Conservation (phyloP, 805 yeast genomes). For the Cyberlindnera euphorbiiphila region DNA sequence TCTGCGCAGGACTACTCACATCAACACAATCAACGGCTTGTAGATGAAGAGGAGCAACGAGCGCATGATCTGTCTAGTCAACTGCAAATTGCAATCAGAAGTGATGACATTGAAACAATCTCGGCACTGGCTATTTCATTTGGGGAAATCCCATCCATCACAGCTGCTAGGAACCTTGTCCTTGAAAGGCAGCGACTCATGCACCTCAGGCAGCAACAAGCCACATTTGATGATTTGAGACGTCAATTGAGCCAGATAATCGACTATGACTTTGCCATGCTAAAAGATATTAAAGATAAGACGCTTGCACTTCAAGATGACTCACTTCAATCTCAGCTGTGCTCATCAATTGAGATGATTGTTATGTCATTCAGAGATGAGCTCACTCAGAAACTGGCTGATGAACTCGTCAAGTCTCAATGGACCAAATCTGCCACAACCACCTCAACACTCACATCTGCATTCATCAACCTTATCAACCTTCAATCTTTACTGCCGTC, state of each 20-base stretch:
- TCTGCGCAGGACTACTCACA: constrained; percentile 2
- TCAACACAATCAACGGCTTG: constrained; percentile 1
- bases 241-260: constrained; percentile 4
- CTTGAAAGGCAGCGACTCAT: constrained; percentile 8
- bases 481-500: constrained; percentile 16
- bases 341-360: constrained; percentile 7
- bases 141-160: constrained; percentile 19
- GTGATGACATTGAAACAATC: constrained; percentile 18
- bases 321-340: not conserved
- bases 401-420: constrained; percentile 12
- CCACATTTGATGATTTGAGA: constrained; percentile 9
- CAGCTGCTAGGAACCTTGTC: constrained; percentile 17
- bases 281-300: constrained; percentile 10
- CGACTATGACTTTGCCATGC: constrained; percentile 15
- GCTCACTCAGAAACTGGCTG: constrained; percentile 6
- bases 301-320: constrained; percentile 6
- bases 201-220: constrained; percentile 4
- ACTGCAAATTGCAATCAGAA: constrained; percentile 14
- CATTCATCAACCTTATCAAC: constrained; percentile 15
- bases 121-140: constrained; percentile 22
- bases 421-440: constrained; percentile 18
- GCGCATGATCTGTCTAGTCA: constrained; percentile 18
- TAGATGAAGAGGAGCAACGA: constrained; percentile 9
- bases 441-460: not conserved
- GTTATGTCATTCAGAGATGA: constrained; percentile 14